A percentile compares a stretch with the other conserved stretches of the same genome.
Conservation (phyloP, 495 filamentous ascomycete genomes). For the Aspergillus sclerotiicarbonarius region DNA sequence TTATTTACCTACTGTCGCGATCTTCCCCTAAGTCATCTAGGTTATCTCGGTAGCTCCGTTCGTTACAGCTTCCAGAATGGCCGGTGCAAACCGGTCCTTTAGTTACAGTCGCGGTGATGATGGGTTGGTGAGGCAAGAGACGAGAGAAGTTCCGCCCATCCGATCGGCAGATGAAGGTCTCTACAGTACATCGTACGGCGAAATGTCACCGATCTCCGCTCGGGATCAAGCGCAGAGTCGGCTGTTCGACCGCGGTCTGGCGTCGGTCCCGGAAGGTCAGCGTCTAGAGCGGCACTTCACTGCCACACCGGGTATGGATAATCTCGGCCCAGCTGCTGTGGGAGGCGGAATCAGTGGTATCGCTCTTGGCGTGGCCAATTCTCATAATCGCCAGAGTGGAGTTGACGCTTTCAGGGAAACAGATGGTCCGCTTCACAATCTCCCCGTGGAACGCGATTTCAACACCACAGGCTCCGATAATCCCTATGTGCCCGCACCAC, state of each 20-base stretch:
- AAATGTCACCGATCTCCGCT: conserved; percentile 20
- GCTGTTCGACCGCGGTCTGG: conserved; percentile 7
- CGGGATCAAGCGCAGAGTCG: conserved; percentile 10
- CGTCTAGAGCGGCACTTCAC: conserved; percentile 33
- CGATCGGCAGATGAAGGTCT: neutral
- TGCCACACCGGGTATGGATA: conserved; percentile 72
- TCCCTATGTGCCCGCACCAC: conserved; percentile 40
- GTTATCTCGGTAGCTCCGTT: neutral
- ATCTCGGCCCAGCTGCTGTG: conserved; percentile 65
- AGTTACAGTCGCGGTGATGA: conserved; percentile 22
- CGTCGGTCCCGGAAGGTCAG: conserved; percentile 18
- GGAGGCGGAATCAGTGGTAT: conserved; percentile 79
- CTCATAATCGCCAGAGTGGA: conserved; percentile 69
- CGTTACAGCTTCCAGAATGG: conserved; percentile 16
- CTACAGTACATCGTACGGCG: conserved; percentile 14
- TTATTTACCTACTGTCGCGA: neutral
- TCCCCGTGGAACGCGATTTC: conserved; percentile 46
- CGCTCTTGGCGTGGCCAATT: conserved; percentile 70
- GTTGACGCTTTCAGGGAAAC: conserved; percentile 61
- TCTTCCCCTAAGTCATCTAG: neutral
- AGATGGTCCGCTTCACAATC: conserved; percentile 37
- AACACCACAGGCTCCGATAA: conserved; percentile 44
- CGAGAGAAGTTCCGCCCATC: neutral
- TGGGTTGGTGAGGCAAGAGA: neutral
- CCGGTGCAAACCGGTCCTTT: conserved; percentile 21